Conservation (phyloP, 2,329 filamentous ascomycete species). For the Zasmidium cellare region DNA sequence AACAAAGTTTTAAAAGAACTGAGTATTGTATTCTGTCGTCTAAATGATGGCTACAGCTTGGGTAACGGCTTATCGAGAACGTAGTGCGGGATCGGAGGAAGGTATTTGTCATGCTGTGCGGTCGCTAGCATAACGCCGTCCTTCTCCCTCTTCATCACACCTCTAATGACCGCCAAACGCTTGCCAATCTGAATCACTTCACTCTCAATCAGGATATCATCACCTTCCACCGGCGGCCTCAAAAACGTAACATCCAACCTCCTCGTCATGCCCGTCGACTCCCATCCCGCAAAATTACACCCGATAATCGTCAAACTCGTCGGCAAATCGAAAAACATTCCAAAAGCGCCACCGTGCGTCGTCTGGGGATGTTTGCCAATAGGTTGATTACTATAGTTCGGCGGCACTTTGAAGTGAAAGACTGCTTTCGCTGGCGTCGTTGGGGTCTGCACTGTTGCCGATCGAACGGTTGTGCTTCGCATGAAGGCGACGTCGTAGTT, state of each 20-base stretch:
- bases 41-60: background rate
- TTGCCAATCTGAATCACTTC: constrained; percentile 46
- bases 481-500: constrained; percentile 21
- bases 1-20: constrained; percentile 2
- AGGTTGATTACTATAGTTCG: constrained; percentile 18
- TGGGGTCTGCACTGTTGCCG: constrained; percentile 9
- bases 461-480: constrained; percentile 3
- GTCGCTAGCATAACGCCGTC: constrained; percentile 30
- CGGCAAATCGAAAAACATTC: constrained; percentile 56
- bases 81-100: constrained; percentile 14
- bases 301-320: constrained; percentile 38
- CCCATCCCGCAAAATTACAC: constrained; percentile 34
- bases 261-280: constrained; percentile 38
- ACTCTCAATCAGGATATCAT: constrained; percentile 41
- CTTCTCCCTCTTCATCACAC: constrained; percentile 38
- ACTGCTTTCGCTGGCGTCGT: constrained; percentile 12
- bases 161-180: constrained; percentile 39
- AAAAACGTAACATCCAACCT: constrained; percentile 48
- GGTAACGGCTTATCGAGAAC: background rate
- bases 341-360: constrained; percentile 45
- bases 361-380: constrained; percentile 8
- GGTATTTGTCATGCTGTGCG: constrained; percentile 30
- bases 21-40: background rate
- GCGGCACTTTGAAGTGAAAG: constrained; percentile 17
- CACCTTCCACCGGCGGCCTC: constrained; percentile 39